A percentile compares a stretch with the other conserved stretches of the same genome.
Evolutionary conservation across 2,329 filamentous ascomycete species (phyloP).

Genomic region (Paradendryphiella salina): DNA sequence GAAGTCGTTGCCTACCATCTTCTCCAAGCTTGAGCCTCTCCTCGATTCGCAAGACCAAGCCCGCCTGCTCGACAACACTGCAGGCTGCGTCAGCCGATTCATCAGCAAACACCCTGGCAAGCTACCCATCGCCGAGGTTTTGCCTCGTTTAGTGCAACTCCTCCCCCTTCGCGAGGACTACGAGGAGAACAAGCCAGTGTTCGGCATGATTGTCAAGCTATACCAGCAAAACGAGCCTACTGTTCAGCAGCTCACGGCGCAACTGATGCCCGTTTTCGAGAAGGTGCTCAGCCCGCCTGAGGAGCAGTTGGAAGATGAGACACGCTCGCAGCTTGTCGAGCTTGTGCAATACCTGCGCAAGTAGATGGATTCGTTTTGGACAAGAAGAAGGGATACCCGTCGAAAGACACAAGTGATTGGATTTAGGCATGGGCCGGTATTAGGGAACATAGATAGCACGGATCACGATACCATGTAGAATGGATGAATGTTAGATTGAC

Average conservation of each 20-base stretch:
- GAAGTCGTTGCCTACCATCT: conserved; percentile 74
- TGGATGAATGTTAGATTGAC: conserved; percentile 19
- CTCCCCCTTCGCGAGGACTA: conserved; percentile 91
- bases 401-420: conserved; percentile 30
- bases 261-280: conserved; percentile 71
- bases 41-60: conserved; percentile 76
- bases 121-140: conserved; percentile 77
- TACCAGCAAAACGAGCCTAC: conserved; percentile 73
- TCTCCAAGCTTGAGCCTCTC: conserved; percentile 83
- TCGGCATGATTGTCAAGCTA: conserved; percentile 83
- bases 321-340: conserved; percentile 66
- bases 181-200: conserved; percentile 95
- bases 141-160: conserved; percentile 76
- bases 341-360: conserved; percentile 60
- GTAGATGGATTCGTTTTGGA: conserved; percentile 29
- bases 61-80: conserved; percentile 88
- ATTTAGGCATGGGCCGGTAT: conserved; percentile 15
- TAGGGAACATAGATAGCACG: conserved; percentile 24
- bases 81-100: conserved; percentile 88
- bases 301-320: conserved; percentile 75
- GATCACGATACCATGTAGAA: conserved; percentile 28
- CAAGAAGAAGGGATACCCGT: conserved; percentile 31
- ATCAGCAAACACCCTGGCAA: conserved; percentile 85
- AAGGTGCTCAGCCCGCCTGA: conserved; percentile 71
- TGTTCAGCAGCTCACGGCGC: conserved; percentile 69